Base-by-base conservation (phyloP, 805 yeast genomes). In the Grigorovia yakushimaensis region DNA sequence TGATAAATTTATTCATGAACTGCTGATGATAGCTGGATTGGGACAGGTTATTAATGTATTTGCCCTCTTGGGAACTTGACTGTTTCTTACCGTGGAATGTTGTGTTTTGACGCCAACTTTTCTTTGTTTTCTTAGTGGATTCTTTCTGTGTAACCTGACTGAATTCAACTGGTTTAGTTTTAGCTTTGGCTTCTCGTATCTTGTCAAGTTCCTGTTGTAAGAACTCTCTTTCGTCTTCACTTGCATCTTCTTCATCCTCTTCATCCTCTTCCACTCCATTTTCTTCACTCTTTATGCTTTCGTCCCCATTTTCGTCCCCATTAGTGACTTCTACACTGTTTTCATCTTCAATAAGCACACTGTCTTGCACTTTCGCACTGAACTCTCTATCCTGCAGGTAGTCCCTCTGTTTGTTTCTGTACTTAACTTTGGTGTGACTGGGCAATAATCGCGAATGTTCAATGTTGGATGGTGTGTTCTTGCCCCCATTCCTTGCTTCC, bases 401-500 rank as follows among this genome's bases (percentile, higher is more conserved):
- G 6, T 19, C 27, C 2, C 39, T 17, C 9, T 33, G 11, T 35
- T 42, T 13, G 15, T 13, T 30, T 44, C 54, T 49, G 21, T 49
- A 72, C 54, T 81, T 81, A 46, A 81, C 57, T 60, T 69, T 69
- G 33, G 68, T 70, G 48, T 81, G 82, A 1, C 78, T 78, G 0
- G 84, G 80, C 10, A 76, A 64, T 41, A 73, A 65, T 43, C 82
- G 66, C 10, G 79, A 69, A 55, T 80, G 84, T 22, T 68, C 66
- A 9, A 75, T 78, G 2, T 73, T 55, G 0, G 82, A 76, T 1
- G 68, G 65, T 3, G 58, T 57, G 47, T 67, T 67, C 43, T 71
- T 67, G 1, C 67, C 66, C 44, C 76, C 78, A 46, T 81, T 81
- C 55, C 78, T 72, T 18, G 84, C 83, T 52, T 81, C 86, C 51